Evolutionary conservation across 495 filamentous ascomycete species (phyloP).

Genomic region (Polyplosphaeria fusca): DNA sequence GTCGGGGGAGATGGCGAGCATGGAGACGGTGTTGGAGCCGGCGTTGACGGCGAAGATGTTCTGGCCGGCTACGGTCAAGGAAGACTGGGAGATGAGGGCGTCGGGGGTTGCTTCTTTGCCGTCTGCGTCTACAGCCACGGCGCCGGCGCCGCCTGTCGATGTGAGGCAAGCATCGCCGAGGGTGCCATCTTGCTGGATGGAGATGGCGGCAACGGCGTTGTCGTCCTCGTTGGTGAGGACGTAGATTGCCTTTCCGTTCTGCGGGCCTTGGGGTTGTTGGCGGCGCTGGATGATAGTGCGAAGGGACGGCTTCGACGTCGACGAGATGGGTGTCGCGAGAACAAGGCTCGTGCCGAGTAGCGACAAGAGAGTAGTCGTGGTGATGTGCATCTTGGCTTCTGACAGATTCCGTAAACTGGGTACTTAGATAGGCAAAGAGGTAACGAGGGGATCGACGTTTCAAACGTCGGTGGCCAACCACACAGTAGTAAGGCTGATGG

Average conservation of each 20-base stretch:
- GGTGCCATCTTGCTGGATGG: constrained; percentile 29
- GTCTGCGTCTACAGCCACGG: constrained; percentile 31
- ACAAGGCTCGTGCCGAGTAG: too few relatives aligned
- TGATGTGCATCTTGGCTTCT: too few relatives aligned
- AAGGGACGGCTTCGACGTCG: too few relatives aligned
- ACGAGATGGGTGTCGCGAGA: too few relatives aligned
- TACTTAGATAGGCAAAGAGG: too few relatives aligned
- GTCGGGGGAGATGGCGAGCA: constrained; percentile 49
- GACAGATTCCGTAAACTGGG: too few relatives aligned
- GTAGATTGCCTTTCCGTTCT: constrained; percentile 30
- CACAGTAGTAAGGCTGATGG: too few relatives aligned
- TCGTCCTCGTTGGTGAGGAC: constrained; percentile 34
- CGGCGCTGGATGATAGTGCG: neutral
- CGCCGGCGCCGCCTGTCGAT: constrained; percentile 27
- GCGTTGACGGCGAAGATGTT: constrained; percentile 58
- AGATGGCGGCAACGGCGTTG: constrained; percentile 32
- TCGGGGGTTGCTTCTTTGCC: constrained; percentile 44
- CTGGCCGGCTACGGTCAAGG: constrained; percentile 49
- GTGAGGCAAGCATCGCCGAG: constrained; percentile 29
- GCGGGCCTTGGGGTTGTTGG: neutral
- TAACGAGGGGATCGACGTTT: too few relatives aligned
- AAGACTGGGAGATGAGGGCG: constrained; percentile 51
- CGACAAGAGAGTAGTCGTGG: too few relatives aligned
- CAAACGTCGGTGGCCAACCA: too few relatives aligned
- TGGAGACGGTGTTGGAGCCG: constrained; percentile 56